Evolutionary conservation across 176 grass and related monocot genomes (phyloP).

Genomic region (Poa annua): DNA sequence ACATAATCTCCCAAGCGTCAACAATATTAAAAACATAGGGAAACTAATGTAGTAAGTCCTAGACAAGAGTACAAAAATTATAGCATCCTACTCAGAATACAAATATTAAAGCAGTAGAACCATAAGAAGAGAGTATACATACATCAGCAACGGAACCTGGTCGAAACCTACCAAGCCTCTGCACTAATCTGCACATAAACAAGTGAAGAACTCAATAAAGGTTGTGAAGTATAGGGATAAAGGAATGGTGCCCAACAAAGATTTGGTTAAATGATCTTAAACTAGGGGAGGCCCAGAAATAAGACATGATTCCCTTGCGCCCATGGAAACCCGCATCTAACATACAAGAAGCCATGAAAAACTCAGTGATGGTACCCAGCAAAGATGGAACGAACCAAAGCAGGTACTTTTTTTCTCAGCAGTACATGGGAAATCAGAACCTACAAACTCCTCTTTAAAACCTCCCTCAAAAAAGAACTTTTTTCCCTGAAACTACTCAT

Average conservation of each 20-base stretch:
- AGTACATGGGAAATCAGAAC: neutral
- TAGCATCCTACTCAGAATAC: neutral
- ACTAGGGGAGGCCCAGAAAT: neutral
- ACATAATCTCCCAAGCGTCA: neutral
- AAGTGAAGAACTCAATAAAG: neutral
- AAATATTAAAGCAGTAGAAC: neutral
- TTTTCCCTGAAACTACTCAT: neutral
- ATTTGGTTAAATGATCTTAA: neutral
- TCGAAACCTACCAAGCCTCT: neutral
- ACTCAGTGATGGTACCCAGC: neutral
- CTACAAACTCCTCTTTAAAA: neutral
- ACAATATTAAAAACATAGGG: neutral
- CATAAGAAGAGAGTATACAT: neutral
- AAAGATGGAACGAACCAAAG: neutral
- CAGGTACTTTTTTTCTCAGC: neutral
- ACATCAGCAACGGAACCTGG: neutral
- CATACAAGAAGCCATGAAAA: no score
- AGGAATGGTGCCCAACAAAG: neutral
- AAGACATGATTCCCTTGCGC: neutral
- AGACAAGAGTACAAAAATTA: neutral
- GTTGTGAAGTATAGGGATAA: neutral
- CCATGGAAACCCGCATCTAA: no score
- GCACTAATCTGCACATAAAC: constrained; percentile 14
- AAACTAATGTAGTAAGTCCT: neutral
- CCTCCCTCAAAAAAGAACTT: neutral